These are phyloP conservation scores for Beauveria bassiana DNA, from an alignment of 2,329 filamentous ascomycete species.

Conservation along the genomic window DNA sequence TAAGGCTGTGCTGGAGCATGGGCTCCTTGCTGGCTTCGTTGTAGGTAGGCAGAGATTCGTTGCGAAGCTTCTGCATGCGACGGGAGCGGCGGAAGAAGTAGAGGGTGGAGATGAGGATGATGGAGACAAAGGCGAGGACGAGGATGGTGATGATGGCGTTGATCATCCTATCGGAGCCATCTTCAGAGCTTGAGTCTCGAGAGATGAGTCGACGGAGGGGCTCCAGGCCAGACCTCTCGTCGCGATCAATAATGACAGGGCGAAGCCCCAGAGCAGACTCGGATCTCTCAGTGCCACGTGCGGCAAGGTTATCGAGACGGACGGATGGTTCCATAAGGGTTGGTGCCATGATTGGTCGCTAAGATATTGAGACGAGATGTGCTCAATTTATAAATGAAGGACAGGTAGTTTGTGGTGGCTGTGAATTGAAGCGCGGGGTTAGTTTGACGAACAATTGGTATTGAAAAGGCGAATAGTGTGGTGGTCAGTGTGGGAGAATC, in stretches of 20 bases:
- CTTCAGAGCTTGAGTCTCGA: constrained; percentile 26
- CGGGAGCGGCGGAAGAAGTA: constrained; percentile 63
- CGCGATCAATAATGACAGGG: constrained; percentile 7
- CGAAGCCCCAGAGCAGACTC: neutral
- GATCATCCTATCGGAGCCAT: constrained; percentile 54
- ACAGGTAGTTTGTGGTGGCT: constrained; percentile 17
- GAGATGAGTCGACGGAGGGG: constrained; percentile 8
- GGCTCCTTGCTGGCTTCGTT: constrained; percentile 46
- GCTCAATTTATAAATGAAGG: constrained; percentile 11
- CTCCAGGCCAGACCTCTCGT: constrained; percentile 9
- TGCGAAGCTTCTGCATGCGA: constrained; percentile 37
- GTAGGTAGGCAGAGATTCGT: constrained; percentile 60
- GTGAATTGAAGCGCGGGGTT: neutral
- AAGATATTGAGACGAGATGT: constrained; percentile 14
- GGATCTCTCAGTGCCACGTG: neutral
- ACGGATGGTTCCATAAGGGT: constrained; percentile 8
- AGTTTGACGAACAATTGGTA: neutral
- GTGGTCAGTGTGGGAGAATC: neutral
- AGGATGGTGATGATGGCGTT: constrained; percentile 75
- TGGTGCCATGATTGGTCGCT: constrained; percentile 11
- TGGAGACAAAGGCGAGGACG: constrained; percentile 64
- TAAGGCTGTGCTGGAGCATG: constrained; percentile 47
- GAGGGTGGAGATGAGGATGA: constrained; percentile 60
- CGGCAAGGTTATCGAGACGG: neutral
- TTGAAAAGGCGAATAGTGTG: neutral